Base-by-base conservation (phyloP, 768 basidiomycete species). In the Leccinum incarnatum region DNA sequence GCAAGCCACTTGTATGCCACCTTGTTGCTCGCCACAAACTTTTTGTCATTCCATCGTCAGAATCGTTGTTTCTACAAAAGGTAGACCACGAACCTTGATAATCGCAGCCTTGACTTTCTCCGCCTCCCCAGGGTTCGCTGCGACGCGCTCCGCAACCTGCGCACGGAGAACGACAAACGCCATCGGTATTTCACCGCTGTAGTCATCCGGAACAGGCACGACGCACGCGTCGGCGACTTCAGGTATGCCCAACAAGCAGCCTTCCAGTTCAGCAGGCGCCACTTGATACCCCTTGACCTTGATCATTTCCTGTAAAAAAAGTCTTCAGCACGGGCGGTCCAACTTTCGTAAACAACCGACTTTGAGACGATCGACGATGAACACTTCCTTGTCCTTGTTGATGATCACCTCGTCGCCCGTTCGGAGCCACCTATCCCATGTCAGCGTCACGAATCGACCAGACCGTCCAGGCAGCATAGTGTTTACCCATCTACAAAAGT, bases 261-360 rank as follows among this genome's bases (percentile, higher is more conserved):
- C 88, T 65, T 89, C 88, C 9, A 89, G 75, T 61, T 88, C 87
- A 4, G 88, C 87, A 2, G 88, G 88, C 1, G 88, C 86, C 1
- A 90, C 88, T 67, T 90, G 88, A 67, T 86, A 87, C 2, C 89
- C 88, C 65, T 74, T 79, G 46, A 86, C 84, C 74, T 89, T 89
- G 67, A 89, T 73, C 29, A 88, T 78, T 72, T 88, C 86, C 84
- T 85, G 53, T 30, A 21, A 21, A 47, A 47, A 21, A 32, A 30
- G 74, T 59, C 36, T 42, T 40, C 42, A 42, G 5, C n/a, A 57
- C 52, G 25, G 21, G 27, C 8, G 12, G 45, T 25, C 8, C 51
- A 25, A 17, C 19, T 2, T 19, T 23, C n/a, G 19, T 11, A 14
- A 23, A 51, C 10, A 6, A 14, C 61, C 2, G 21, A 81, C 85